Percentiles rank a stretch among this genome's conserved stretches.
Conservation (phyloP, 345 rosid genomes). For the Eucalyptus regnans region DNA sequence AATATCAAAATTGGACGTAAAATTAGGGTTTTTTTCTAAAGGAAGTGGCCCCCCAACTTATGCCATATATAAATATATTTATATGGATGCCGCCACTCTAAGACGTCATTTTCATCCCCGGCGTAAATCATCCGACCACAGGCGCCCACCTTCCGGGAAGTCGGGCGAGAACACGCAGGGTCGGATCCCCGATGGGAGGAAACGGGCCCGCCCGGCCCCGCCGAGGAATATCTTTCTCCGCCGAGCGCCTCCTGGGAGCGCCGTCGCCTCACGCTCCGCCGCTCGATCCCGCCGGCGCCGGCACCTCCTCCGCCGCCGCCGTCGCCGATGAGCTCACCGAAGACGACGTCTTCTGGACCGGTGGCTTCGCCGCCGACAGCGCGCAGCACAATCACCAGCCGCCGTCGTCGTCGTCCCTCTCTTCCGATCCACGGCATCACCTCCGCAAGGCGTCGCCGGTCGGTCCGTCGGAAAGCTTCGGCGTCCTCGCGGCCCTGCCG, state of each 20-base stretch:
- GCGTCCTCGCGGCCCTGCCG: constrained; percentile 20
- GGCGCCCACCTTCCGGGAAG: not conserved
- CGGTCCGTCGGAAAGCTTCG: constrained; percentile 5
- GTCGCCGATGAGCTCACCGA: constrained; percentile 14
- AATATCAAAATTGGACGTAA: not conserved
- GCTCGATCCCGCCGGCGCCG: not conserved
- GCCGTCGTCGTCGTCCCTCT: not conserved
- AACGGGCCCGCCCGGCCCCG: constrained; percentile 4
- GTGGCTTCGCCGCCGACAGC: not conserved
- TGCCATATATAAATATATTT: too few species aligned
- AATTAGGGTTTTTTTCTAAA: not conserved
- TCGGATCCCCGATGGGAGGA: not conserved
- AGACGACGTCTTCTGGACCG: constrained; percentile 16
- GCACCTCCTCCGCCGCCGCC: not conserved
- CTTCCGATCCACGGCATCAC: not conserved
- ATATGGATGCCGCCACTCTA: not conserved
- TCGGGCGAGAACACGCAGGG: not conserved
- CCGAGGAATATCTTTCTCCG: not conserved
- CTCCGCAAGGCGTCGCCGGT: not conserved
- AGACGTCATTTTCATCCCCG: not conserved
- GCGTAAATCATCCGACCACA: not conserved
- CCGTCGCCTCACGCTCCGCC: not conserved
- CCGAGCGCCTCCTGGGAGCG: constrained; percentile 10
- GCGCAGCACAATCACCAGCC: not conserved
- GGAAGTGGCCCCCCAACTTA: not conserved